Percentiles rank a stretch among this genome's conserved stretches.
Conservation (phyloP, 164 flowering plant species). For the Liriodendron chinense region DNA sequence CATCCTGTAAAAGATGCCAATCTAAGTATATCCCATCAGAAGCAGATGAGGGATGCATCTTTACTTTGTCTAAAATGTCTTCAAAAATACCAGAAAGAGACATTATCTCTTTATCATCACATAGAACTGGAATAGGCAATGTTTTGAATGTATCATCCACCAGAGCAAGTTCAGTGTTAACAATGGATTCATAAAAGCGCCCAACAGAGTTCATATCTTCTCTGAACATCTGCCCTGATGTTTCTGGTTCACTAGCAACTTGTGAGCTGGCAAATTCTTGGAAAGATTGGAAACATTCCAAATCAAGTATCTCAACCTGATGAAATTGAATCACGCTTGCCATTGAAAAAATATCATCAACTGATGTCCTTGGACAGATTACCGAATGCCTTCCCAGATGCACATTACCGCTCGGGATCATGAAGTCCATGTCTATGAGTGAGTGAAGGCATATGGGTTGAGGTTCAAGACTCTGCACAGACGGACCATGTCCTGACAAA, state of each 20-base stretch:
- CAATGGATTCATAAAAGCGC: conserved; percentile 54
- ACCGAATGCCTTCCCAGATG: conserved; percentile 16
- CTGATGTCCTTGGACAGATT: conserved; percentile 16
- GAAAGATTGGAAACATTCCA: conserved; percentile 24
- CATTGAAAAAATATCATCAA: conserved; percentile 14
- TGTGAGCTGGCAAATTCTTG: conserved; percentile 27
- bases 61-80: conserved; percentile 39
- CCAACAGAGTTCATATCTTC: conserved; percentile 39
- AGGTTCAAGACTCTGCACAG: conserved; percentile 28
- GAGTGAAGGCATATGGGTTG: conserved; percentile 22
- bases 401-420: conserved; percentile 27
- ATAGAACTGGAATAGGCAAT: conserved; percentile 66
- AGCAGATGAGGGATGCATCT: conserved; percentile 53
- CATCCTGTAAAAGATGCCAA: conserved; percentile 74
- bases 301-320: conserved; percentile 57
- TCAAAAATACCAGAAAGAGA: conserved; percentile 30
- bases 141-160: conserved; percentile 72
- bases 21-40: conserved; percentile 84
- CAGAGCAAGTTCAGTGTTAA: conserved; percentile 62
- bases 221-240: conserved; percentile 34
- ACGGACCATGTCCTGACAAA: conserved; percentile 28
- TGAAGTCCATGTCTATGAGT: conserved; percentile 39
- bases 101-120: conserved; percentile 33
- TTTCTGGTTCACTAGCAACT: conserved; percentile 23
- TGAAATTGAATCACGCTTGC: conserved; percentile 37